Percentiles rank a stretch among this genome's conserved stretches.
These are phyloP conservation scores for Tylopilus subfusipes DNA, from an alignment of 768 basidiomycete genomes.

Conservation along the genomic window DNA sequence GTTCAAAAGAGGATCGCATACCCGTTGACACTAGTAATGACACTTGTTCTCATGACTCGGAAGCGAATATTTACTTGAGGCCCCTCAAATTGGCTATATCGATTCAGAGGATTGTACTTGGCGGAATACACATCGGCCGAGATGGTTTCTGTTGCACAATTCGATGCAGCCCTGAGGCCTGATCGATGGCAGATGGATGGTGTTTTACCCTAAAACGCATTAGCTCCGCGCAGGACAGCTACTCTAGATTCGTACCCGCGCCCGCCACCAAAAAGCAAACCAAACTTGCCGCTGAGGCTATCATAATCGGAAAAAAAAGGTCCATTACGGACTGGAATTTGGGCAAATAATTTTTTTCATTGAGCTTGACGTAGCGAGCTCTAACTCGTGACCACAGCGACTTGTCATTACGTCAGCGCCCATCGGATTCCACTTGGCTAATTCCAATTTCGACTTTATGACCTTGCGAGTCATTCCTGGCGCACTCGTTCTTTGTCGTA, in stretches of 20 bases:
- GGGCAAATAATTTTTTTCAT: conserved; percentile 1
- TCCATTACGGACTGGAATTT: not conserved
- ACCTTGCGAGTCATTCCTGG: conserved; percentile 19
- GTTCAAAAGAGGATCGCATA: not conserved
- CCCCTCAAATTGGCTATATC: conserved; percentile 4
- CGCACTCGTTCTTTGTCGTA: conserved; percentile 5
- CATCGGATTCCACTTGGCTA: not conserved
- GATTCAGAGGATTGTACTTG: not conserved
- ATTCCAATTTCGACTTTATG: conserved; percentile 17
- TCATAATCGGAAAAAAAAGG: not conserved
- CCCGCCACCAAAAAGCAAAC: not conserved
- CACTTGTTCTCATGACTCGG: conserved; percentile 9
- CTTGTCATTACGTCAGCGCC: conserved; percentile 23
- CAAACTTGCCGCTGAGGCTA: not conserved
- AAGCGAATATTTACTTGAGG: conserved; percentile 2
- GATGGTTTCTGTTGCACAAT: not conserved
- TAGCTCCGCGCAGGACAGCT: not conserved
- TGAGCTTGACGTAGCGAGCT: not conserved
- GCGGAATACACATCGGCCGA: not conserved
- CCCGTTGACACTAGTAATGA: not conserved
- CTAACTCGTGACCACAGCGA: not conserved
- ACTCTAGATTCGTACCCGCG: not conserved
- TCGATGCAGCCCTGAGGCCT: not conserved
- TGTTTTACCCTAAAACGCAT: not conserved
- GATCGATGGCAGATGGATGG: not conserved